Evolutionary conservation across 768 basidiomycete genomes (phyloP).

Genomic region (Naganishia vaughanmartiniae): DNA sequence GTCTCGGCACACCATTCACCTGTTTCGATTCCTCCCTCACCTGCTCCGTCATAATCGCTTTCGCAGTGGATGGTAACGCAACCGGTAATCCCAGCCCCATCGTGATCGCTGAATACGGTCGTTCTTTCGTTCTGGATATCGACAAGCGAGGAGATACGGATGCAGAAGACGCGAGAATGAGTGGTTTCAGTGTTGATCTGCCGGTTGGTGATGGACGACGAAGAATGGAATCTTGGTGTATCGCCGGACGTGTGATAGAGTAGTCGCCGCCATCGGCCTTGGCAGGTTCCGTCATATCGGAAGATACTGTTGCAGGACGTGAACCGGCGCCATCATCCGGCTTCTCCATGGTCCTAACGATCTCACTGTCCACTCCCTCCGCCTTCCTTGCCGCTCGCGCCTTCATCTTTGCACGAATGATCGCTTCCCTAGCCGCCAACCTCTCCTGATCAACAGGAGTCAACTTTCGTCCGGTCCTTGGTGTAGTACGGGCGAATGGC

Average conservation of each 20-base stretch:
- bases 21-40: neutral
- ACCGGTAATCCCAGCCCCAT: neutral
- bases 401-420: slow-evolving; percentile 5
- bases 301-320: neutral
- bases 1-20: neutral
- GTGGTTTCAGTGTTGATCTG: neutral
- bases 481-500: neutral
- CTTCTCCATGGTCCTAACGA: neutral
- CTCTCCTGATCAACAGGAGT: neutral
- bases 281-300: neutral
- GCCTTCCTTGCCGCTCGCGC: neutral
- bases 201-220: neutral
- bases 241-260: neutral
- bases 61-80: neutral
- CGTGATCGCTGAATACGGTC: neutral
- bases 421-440: slow-evolving; percentile 1
- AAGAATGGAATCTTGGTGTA: neutral
- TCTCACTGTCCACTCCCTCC: neutral
- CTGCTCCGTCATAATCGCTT: neutral
- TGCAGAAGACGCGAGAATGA: slow-evolving; percentile 2
- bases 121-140: neutral
- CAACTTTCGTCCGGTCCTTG: neutral
- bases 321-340: neutral
- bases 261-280: no score
- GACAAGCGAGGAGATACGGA: neutral